A percentile compares a stretch with the other conserved stretches of the same genome.
phyloP scores from a whole-genome alignment of 192 early-diverging fungal genomes.

The Backusella parvicylindrica region DNA sequence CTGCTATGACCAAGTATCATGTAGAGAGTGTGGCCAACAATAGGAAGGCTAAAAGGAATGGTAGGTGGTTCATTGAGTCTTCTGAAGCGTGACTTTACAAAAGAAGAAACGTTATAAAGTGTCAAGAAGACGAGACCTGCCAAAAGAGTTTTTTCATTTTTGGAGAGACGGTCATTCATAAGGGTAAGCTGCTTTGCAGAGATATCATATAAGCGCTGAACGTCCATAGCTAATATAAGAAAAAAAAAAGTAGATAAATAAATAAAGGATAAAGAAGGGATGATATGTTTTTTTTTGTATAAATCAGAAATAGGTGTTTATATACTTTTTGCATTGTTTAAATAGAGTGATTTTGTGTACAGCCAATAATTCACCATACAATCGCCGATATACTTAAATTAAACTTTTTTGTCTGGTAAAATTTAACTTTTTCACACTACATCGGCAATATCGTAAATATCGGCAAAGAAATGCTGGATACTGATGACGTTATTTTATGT shows the following conservation, averaged over 20 bases:
- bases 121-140: neutral
- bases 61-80: slow-evolving; percentile 9
- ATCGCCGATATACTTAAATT: too few relatives aligned
- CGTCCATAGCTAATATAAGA: neutral
- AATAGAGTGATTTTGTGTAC: neutral
- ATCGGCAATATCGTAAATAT: too few relatives aligned
- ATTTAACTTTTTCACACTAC: too few relatives aligned
- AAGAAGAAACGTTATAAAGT: neutral
- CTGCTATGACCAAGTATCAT: neutral
- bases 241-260: too few relatives aligned
- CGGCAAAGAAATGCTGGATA: too few relatives aligned
- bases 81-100: neutral
- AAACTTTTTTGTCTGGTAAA: too few relatives aligned
- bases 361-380: neutral
- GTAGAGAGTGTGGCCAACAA: slow-evolving; percentile 26
- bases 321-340: neutral
- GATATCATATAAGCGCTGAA: neutral
- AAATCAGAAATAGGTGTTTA: neutral
- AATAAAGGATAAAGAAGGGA: too few relatives aligned
- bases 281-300: neutral
- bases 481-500: too few relatives aligned
- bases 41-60: slow-evolving; percentile 17
- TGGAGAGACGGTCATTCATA: neutral
- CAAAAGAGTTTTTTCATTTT: neutral
- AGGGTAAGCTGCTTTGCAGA: neutral